phyloP scores from a whole-genome alignment of 1,284 basidiomycete genomes.

The Cryptococcus sp. region DNA sequence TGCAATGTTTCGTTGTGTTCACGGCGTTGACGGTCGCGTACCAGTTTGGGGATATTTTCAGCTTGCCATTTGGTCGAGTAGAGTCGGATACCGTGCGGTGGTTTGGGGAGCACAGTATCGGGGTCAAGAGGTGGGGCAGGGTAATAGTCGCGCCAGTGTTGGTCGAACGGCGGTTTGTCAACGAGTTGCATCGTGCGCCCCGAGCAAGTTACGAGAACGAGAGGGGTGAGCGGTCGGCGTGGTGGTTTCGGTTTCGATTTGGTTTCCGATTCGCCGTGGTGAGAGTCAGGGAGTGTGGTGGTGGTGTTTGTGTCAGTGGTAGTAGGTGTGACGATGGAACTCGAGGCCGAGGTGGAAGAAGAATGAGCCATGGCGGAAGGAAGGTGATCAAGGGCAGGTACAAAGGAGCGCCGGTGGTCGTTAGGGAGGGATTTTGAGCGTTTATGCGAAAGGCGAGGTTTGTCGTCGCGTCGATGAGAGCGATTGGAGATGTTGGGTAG shows the following conservation, averaged over 20 bases:
- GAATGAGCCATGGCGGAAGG: no score
- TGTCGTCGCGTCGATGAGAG: neutral
- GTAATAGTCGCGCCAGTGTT: conserved; percentile 12
- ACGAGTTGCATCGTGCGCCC: neutral
- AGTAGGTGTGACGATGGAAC: no score
- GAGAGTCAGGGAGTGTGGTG: no score
- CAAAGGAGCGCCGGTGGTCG: no score
- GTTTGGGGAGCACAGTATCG: conserved; percentile 18
- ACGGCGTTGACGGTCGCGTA: conserved; percentile 6
- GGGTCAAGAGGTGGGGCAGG: conserved; percentile 2
- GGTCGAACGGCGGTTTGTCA: conserved; percentile 1
- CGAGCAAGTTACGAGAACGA: neutral
- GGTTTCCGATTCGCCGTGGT: no score
- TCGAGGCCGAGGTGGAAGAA: no score
- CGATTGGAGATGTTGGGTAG: neutral
- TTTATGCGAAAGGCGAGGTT: no score
- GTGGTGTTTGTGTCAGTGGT: no score
- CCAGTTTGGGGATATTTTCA: conserved; percentile 24
- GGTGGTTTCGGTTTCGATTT: neutral
- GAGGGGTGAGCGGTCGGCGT: neutral
- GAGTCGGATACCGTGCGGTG: conserved; percentile 9
- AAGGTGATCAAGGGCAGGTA: no score
- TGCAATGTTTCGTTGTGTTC: neutral
- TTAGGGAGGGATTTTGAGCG: no score
- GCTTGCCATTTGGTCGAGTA: conserved; percentile 32